Evolutionary conservation across 2,329 filamentous ascomycete species (phyloP), one percentile per base, ranked within the genome.

Genomic region (Cladosporium velox): DNA sequence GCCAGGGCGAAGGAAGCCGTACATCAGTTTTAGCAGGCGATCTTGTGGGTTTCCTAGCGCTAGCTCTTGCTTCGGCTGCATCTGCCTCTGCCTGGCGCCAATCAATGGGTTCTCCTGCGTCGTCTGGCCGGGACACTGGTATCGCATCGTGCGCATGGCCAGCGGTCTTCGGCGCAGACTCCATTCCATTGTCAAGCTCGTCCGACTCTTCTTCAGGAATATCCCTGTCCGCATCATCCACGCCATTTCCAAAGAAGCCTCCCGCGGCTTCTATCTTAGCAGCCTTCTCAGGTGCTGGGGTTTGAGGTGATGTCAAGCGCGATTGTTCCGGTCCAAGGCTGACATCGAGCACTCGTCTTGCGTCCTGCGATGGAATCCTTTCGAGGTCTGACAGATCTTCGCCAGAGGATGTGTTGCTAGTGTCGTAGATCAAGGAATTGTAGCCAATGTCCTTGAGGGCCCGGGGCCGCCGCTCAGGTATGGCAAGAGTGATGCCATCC

Each of bases 321-420:
- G 82, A 86, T 73, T 89, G 87, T 51, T 82, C 79, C 47, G 80
- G 80, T 67, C 85, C 81, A 68, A 89, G 87, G 72, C 86, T 88
- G 71, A 88, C 80, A 2, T 85, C 86, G 70, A 89, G 80, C 38
- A 86, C 79, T 60, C 79, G 76, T 62, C 79, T 76, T 18, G 76
- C 79, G 67, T 81, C 78, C 59, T 80, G 78, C 21, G 66, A 61
- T n/a, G 68, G 67, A 14, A 72, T 75, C 70, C 62, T 75, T 71
- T 63, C 75, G 65, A 44, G 54, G 12, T 69, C 68, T 5, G 74
- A 75, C 57, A 67, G 73, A 59, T 82, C 76, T 55, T 78, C 81
- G 30, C 82, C 81, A 61, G 80, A 82, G 6, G 81, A 81, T n/a
- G 79, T 80, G 59, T 59, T 60, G 41, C 55, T 32, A 11, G 61